Conservation (phyloP, 352 stramenopile genomes). For the Phytopythium montanum region DNA sequence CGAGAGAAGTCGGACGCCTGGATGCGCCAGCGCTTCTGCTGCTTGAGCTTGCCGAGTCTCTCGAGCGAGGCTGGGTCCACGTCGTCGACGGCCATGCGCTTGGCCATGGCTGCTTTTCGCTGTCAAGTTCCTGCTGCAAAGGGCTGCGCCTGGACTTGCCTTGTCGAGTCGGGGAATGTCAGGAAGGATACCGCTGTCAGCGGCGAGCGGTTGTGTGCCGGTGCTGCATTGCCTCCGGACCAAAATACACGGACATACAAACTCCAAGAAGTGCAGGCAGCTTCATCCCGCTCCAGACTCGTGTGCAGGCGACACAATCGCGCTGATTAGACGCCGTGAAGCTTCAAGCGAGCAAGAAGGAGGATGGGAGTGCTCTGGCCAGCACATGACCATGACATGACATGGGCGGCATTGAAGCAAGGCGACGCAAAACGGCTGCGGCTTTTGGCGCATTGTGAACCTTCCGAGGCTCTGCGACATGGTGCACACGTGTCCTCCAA, state of each 20-base stretch:
- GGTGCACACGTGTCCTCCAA: conserved; percentile 15
- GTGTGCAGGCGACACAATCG: conserved; percentile 2
- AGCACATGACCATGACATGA: no score
- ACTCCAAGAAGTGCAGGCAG: not conserved
- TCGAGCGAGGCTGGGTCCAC: not conserved
- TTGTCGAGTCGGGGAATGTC: conserved; percentile 10
- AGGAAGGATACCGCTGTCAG: not conserved
- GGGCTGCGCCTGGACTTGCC: not conserved
- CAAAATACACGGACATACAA: not conserved
- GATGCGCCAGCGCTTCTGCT: conserved; percentile 60
- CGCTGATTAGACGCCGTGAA: not conserved
- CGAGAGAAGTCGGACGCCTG: conserved; percentile 67
- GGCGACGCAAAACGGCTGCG: not conserved
- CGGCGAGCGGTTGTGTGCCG: no score
- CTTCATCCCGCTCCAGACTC: not conserved
- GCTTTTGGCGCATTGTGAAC: not conserved
- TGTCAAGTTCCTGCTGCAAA: no score
- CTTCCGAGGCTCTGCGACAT: conserved; percentile 27
- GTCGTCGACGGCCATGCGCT: conserved; percentile 24
- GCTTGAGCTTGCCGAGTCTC: conserved; percentile 19
- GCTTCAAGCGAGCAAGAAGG: not conserved
- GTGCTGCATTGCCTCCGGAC: not conserved
- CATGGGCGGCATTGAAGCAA: no score
- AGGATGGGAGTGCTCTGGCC: not conserved
- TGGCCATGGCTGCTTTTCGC: conserved; percentile 33